Evolutionary conservation across 345 rosid species (phyloP).

Genomic region (Geranium brycei): DNA sequence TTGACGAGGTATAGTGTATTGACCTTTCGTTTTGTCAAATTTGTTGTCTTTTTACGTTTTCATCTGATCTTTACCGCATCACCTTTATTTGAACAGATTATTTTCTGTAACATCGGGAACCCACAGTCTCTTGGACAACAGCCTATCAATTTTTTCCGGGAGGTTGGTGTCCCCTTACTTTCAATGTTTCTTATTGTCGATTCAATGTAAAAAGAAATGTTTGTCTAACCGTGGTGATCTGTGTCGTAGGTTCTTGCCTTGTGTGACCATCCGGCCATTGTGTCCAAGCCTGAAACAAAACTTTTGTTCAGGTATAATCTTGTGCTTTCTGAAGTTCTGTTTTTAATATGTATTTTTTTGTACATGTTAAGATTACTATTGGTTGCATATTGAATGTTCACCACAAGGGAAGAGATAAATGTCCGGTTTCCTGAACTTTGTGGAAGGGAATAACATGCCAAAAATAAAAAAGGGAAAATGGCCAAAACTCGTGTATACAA

Average conservation of each 20-base stretch:
- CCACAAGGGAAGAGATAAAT: too few relatives aligned
- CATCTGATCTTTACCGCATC: background rate
- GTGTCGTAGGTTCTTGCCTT: constrained; percentile 70
- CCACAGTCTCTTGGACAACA: constrained; percentile 94
- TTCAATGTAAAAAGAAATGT: background rate
- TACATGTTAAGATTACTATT: too few relatives aligned
- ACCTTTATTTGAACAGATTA: constrained; percentile 33
- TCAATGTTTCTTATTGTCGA: background rate
- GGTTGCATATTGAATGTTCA: background rate
- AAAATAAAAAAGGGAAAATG: too few relatives aligned
- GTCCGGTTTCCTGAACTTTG: too few relatives aligned
- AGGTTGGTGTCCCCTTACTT: constrained; percentile 31
- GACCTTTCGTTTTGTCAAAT: background rate
- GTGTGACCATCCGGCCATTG: constrained; percentile 69
- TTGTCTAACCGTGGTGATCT: constrained; percentile 9
- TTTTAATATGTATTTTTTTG: too few relatives aligned
- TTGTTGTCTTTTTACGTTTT: background rate
- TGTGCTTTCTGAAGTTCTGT: background rate
- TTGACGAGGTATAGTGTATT: constrained; percentile 54
- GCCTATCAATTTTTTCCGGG: constrained; percentile 88
- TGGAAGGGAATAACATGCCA: too few relatives aligned
- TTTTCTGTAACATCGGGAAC: constrained; percentile 90
- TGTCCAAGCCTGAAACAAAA: constrained; percentile 79
- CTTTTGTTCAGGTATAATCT: constrained; percentile 70
- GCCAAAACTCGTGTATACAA: too few relatives aligned